Percentiles rank a stretch among this genome's conserved stretches.
phyloP scores from a whole-genome alignment of 345 rosid species.

The Citropsis articulata region DNA sequence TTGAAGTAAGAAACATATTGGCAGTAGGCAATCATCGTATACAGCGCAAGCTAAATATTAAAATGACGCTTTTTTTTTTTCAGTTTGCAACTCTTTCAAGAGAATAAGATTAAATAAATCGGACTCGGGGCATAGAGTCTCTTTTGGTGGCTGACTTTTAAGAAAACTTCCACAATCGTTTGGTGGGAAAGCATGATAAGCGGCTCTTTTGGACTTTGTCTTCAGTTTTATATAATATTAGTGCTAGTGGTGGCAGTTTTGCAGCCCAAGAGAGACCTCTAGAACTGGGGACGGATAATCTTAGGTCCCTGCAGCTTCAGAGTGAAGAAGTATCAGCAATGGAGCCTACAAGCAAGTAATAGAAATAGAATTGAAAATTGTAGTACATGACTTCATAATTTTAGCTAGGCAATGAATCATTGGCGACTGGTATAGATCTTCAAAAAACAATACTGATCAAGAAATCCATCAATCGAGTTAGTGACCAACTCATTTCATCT shows the following conservation, averaged over 20 bases:
- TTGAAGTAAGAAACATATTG: background rate
- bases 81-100: background rate
- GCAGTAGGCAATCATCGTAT: background rate
- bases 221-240: background rate
- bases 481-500: too few relatives aligned
- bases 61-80: background rate
- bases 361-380: background rate
- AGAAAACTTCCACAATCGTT: constrained; percentile 7
- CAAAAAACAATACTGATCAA: background rate
- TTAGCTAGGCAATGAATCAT: background rate
- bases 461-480: background rate
- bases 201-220: background rate
- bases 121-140: constrained; percentile 5
- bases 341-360: background rate
- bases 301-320: background rate
- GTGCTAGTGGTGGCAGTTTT: background rate
- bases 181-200: constrained; percentile 1
- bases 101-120: background rate
- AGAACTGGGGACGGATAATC: background rate
- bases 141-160: constrained; percentile 6
- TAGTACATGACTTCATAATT: background rate
- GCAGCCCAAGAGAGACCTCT: background rate
- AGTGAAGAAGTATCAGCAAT: background rate
- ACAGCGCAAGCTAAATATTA: background rate
- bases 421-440: background rate